Evolutionary conservation across 2,329 filamentous ascomycete species (phyloP), one percentile per base, ranked within the genome.

Genomic region (Aspergillus puulaauensis): DNA sequence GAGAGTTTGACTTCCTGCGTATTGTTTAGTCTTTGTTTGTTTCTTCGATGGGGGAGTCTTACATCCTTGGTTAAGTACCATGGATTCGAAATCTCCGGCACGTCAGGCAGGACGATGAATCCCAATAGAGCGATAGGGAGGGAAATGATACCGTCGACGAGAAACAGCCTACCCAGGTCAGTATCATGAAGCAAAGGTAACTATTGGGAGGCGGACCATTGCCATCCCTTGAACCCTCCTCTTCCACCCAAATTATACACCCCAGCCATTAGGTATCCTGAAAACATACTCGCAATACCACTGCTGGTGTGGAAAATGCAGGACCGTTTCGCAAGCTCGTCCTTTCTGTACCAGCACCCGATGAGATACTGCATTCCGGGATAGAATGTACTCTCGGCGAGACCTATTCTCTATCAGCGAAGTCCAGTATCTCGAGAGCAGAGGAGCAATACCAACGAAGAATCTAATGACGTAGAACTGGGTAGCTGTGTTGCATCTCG

Each of bases 191-290:
- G 8, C 43, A 17, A 17, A n/a, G n/a, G n/a, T n/a, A n/a, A n/a
- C n/a, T n/a, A n/a, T n/a, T n/a, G n/a, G n/a, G n/a, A n/a, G n/a
- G n/a, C n/a, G n/a, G n/a, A n/a, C n/a, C 73, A 85, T 65, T 83
- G 80, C 83, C 82, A 85, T 0, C 82, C 83, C 14, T 70, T 70
- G 57, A 77, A 79, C 2, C 82, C 82, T 21, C 75, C 70, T n/a
- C 63, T 69, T 0, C 79, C 81, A 8, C 77, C 77, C 1, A 85
- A 72, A 4, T 73, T 73, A 58, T 83, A 83, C 2, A 83, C 79
- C 0, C 73, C 81, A 0, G 82, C 77, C 78, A 83, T 83, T 7
- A 86, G 67, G 59, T 83, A 85, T 0, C 83, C 83, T 1, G 73
- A 76, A 56, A 77, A 73, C 74, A 77, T 76, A 44, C 62, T 71